Conservation (phyloP, 2,329 filamentous ascomycete species). For the Cladosporium sp. region DNA sequence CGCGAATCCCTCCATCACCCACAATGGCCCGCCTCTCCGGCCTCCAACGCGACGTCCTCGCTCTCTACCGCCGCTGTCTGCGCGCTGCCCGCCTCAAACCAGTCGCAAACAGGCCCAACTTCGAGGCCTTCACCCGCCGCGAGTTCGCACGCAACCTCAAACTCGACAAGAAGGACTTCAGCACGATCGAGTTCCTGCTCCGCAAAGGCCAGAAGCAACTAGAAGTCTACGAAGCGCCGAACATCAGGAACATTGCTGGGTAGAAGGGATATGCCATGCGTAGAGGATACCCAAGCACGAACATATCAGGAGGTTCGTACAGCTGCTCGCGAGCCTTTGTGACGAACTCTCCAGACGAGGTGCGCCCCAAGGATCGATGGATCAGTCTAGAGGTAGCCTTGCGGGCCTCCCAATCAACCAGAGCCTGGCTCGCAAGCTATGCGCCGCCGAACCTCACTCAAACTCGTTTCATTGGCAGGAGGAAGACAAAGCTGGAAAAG, state of each 20-base stretch:
- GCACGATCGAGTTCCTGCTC: conserved; percentile 79
- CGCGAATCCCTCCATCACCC: neutral
- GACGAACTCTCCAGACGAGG: neutral
- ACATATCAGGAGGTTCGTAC: neutral
- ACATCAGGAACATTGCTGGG: conserved; percentile 69
- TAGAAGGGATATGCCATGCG: conserved; percentile 15
- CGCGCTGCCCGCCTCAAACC: conserved; percentile 81
- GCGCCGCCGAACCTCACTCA: neutral
- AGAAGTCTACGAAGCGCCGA: conserved; percentile 75
- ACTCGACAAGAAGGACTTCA: conserved; percentile 81
- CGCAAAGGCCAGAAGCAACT: conserved; percentile 80
- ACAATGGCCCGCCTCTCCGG: conserved; percentile 64
- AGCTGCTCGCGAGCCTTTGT: neutral
- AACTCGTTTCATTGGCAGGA: neutral
- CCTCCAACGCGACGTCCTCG: conserved; percentile 83
- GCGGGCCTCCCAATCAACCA: neutral
- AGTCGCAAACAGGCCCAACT: conserved; percentile 36
- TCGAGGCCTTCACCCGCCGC: conserved; percentile 38
- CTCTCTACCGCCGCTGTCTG: conserved; percentile 83
- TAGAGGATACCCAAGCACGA: neutral
- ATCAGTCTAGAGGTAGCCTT: neutral
- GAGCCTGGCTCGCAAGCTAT: neutral
- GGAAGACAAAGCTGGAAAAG: neutral
- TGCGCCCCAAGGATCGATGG: neutral
- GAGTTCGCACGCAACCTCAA: conserved; percentile 73